phyloP scores from a whole-genome alignment of 2,329 filamentous ascomycete species.

The Tolypocladium tropicale region DNA sequence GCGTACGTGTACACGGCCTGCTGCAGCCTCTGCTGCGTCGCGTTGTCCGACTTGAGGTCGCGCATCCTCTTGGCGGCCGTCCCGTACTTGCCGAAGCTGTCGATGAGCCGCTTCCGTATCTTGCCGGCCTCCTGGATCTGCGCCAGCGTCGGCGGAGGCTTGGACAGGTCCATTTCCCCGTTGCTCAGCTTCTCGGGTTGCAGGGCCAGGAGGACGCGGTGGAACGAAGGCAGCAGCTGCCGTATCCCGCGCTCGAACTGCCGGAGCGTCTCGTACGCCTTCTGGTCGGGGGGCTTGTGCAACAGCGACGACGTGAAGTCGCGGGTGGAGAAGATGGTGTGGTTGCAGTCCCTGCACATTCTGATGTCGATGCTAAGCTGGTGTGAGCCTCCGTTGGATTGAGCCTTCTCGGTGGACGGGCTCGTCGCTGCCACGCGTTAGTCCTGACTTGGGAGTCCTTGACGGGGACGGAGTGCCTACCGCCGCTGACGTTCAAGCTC shows the following conservation, averaged over 20 bases:
- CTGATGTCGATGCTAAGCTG: constrained; percentile 70
- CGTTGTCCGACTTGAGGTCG: constrained; percentile 62
- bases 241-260: constrained; percentile 86
- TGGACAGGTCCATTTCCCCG: constrained; percentile 25
- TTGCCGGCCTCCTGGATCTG: constrained; percentile 81
- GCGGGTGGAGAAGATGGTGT: constrained; percentile 50
- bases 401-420: constrained; percentile 31
- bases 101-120: constrained; percentile 79
- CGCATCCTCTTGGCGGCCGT: constrained; percentile 70
- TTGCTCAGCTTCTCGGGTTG: constrained; percentile 42
- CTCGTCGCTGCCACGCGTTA: constrained; percentile 7
- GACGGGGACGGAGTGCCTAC: constrained; percentile 14
- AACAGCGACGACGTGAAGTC: constrained; percentile 66
- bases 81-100: constrained; percentile 84
- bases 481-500: constrained; percentile 61
- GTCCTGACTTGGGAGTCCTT: background rate
- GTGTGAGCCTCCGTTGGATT: constrained; percentile 13
- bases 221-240: constrained; percentile 72
- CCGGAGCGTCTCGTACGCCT: constrained; percentile 70
- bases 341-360: constrained; percentile 83
- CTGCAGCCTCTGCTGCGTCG: constrained; percentile 65
- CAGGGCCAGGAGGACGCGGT: constrained; percentile 61
- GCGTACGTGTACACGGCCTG: constrained; percentile 75
- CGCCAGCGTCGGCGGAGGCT: constrained; percentile 40
- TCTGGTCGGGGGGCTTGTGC: constrained; percentile 62